A percentile compares a stretch with the other conserved stretches of the same genome.
Evolutionary conservation across 1,284 basidiomycete species (phyloP).

Genomic region (Xanthoconium separans): DNA sequence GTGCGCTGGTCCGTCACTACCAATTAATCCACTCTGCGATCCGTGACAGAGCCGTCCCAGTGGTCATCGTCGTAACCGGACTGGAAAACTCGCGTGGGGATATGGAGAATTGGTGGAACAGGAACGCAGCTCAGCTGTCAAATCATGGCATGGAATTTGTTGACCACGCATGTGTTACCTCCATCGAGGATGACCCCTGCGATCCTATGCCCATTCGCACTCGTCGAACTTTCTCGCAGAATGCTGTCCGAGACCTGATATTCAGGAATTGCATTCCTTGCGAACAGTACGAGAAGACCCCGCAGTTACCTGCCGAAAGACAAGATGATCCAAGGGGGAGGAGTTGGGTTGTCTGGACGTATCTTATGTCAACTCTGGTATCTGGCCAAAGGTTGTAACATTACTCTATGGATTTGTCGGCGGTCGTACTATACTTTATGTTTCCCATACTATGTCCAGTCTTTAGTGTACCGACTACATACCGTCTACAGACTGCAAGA

Average conservation of each 20-base stretch:
- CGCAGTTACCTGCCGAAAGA: background rate
- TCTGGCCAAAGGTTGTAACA: background rate
- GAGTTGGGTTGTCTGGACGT: constrained; percentile 18
- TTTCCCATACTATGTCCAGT: background rate
- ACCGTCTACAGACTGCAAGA: background rate
- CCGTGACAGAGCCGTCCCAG: constrained; percentile 19
- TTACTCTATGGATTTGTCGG: background rate
- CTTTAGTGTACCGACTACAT: background rate
- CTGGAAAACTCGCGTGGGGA: constrained; percentile 30
- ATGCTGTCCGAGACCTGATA: constrained; percentile 26
- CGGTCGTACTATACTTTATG: background rate
- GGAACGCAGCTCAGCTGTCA: constrained; percentile 21
- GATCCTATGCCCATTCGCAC: constrained; percentile 17
- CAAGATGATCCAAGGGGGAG: constrained; percentile 10
- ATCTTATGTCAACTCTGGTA: constrained; percentile 17
- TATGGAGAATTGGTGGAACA: constrained; percentile 37
- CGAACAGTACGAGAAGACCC: constrained; percentile 1
- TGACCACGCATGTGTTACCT: constrained; percentile 34
- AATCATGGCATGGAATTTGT: constrained; percentile 26
- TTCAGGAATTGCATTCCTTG: constrained; percentile 15
- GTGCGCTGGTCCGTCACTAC: constrained; percentile 32
- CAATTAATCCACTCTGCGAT: constrained; percentile 18
- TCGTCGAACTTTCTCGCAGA: constrained; percentile 19
- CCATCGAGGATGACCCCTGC: constrained; percentile 22
- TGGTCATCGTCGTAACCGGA: constrained; percentile 34